Conservation (phyloP, 139 green algal species). For the Micractinium sp. region DNA sequence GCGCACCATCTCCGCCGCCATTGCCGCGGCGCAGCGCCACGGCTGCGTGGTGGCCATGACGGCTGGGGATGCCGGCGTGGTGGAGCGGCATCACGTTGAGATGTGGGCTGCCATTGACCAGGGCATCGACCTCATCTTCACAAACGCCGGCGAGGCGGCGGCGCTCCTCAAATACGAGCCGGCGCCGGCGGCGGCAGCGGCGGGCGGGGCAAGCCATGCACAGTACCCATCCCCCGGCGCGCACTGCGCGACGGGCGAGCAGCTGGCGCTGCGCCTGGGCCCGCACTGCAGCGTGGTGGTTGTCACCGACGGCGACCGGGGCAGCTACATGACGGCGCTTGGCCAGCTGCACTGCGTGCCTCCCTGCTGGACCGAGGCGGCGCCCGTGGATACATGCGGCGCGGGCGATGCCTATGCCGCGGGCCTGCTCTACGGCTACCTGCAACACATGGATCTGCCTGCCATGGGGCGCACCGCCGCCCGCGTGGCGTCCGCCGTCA, state of each 20-base stretch:
- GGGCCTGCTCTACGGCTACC: slow-evolving; percentile 69
- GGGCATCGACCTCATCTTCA: slow-evolving; percentile 86
- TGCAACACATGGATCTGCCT: slow-evolving; percentile 60
- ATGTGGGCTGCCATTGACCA: slow-evolving; percentile 60
- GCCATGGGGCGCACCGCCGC: slow-evolving; percentile 71
- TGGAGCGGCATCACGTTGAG: slow-evolving; percentile 66
- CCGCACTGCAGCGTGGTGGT: slow-evolving; percentile 68
- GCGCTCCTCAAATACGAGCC: slow-evolving; percentile 38
- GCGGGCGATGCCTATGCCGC: slow-evolving; percentile 86
- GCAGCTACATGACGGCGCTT: slow-evolving; percentile 64
- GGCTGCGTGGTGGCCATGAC: slow-evolving; percentile 85
- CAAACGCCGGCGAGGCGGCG: slow-evolving; percentile 68
- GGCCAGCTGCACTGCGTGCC: slow-evolving; percentile 68
- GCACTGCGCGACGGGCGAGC: slow-evolving; percentile 41
- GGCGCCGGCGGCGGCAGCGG: neutral
- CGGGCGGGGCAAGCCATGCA: neutral
- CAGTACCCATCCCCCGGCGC: neutral
- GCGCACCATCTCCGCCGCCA: slow-evolving; percentile 30
- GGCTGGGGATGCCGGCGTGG: slow-evolving; percentile 82
- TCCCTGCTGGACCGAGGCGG: slow-evolving; percentile 66
- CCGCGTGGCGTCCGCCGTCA: slow-evolving; percentile 73
- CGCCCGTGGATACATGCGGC: slow-evolving; percentile 91
- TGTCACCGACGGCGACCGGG: slow-evolving; percentile 86
- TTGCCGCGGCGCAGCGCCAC: slow-evolving; percentile 54
- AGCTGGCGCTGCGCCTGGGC: slow-evolving; percentile 63